Evolutionary conservation across 345 rosid species (phyloP), one percentile per base, ranked within the genome.

Genomic region (Mangifera indica): DNA sequence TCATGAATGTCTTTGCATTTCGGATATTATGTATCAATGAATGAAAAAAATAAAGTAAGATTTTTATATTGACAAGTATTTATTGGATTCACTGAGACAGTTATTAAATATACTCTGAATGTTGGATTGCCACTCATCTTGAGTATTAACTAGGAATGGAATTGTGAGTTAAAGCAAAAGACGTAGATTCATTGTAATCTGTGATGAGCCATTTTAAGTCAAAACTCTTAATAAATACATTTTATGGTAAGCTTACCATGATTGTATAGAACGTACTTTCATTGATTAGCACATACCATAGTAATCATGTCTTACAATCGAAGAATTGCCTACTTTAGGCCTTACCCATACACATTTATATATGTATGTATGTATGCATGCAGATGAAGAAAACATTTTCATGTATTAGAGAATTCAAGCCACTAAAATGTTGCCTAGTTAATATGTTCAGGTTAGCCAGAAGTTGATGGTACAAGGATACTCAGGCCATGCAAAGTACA

Each of bases 381-480:
- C 40, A 14, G 20, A 24, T 64, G 4, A 7, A 5, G 26, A 40
- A 46, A 8, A 15, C 5, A 4, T 25, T 66, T 51, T 32, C 15
- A 44, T 17, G 18, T 32, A 8, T 18, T 42, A 26, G 22, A 45
- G 26, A 69, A 34, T 57, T 40, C 37, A 46, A 7, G 34, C 37
- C 70, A 25, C 66, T 73, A 22, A 75, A 58, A 56, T 45, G 15
- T 44, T 66, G 32, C 63, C 24, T 53, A 24, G 57, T 76, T 42
- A 20, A 54, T 34, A 59, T 82, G 42, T 40, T 54, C 92, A 95
- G 99, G 84, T 95, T 61, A 95, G 99, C 80, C 99, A 95, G 72
- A 95, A 87, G 84, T 81, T 95, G 86, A 95, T 95, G 99, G 99
- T 95, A 3, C 98, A 95, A 81, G 99, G 99, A 71, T 95, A 95